These are phyloP conservation scores for Trypanosoma scelopori DNA, from an alignment of 208 protist species.

Conservation along the genomic window DNA sequence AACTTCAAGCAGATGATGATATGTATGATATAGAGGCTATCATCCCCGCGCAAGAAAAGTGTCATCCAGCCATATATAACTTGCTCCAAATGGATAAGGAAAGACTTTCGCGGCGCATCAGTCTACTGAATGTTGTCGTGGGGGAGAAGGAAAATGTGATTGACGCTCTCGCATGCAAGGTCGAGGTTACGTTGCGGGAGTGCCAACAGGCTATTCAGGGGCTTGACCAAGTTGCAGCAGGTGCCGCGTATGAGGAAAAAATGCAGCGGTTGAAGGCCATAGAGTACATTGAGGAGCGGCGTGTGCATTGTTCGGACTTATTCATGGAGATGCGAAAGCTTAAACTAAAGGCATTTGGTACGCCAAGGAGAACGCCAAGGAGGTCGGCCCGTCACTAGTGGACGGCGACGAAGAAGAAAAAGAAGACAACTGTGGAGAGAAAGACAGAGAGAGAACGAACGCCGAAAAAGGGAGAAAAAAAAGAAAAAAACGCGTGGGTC, in stretches of 20 bases:
- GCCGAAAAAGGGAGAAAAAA: conserved; percentile 14
- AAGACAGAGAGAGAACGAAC: conserved; percentile 2
- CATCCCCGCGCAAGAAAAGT: conserved; percentile 80
- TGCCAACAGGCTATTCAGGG: conserved; percentile 73
- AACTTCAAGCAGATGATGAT: conserved; percentile 37
- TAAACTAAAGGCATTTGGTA: conserved; percentile 8
- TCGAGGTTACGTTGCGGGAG: conserved; percentile 51
- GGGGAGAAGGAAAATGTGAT: conserved; percentile 84
- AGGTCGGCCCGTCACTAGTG: neutral
- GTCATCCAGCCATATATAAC: conserved; percentile 86
- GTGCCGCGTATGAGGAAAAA: conserved; percentile 68
- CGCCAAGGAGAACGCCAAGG: conserved; percentile 16
- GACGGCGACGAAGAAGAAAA: neutral
- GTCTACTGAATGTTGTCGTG: conserved; percentile 60
- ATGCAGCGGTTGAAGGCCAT: conserved; percentile 65
- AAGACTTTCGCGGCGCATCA: conserved; percentile 57
- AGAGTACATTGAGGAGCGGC: conserved; percentile 72
- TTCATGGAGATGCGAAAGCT: conserved; percentile 48
- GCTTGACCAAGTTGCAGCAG: conserved; percentile 66
- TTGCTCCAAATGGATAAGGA: conserved; percentile 80
- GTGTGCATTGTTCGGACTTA: conserved; percentile 52
- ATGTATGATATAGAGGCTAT: conserved; percentile 83
- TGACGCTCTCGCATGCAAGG: conserved; percentile 49
- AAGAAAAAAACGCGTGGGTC: neutral
- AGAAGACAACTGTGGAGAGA: neutral